Conservation (phyloP, 208 protist species). For the Leishmania martiniquensis region DNA sequence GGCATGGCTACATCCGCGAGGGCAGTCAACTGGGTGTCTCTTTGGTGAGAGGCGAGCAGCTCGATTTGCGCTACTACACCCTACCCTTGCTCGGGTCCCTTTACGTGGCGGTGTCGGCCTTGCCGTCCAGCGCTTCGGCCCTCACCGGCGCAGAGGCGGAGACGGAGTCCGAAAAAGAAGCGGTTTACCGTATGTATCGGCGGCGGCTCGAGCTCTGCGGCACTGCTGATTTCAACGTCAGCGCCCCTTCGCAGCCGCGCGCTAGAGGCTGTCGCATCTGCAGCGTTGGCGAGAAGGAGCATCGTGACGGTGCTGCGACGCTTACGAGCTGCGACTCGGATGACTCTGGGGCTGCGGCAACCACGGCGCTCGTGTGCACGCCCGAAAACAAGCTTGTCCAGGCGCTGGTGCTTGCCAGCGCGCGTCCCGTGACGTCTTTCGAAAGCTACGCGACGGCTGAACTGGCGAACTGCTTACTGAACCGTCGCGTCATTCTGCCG, state of each 20-base stretch:
- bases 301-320: neutral
- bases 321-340: neutral
- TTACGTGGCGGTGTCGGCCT: slow-evolving; percentile 48
- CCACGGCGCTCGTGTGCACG: slow-evolving; percentile 13
- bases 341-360: neutral
- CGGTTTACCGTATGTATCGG: slow-evolving; percentile 33
- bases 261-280: neutral
- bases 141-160: neutral
- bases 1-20: slow-evolving; percentile 47
- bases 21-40: slow-evolving; percentile 39
- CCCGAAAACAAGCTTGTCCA: slow-evolving; percentile 28
- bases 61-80: slow-evolving; percentile 74
- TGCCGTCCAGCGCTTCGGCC: neutral
- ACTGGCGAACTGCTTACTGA: slow-evolving; percentile 31
- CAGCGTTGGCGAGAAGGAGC: neutral
- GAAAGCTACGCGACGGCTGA: slow-evolving; percentile 20
- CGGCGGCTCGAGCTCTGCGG: slow-evolving; percentile 31
- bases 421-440: neutral
- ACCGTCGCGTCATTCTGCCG: slow-evolving; percentile 20
- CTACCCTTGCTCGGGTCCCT: slow-evolving; percentile 64
- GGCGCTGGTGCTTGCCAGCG: slow-evolving; percentile 27
- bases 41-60: slow-evolving; percentile 48
- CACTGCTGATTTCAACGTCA: slow-evolving; percentile 19
- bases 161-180: slow-evolving; percentile 19
- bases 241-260: neutral